Evolutionary conservation across 352 stramenopile species (phyloP).

Genomic region (Phytophthora capsici): DNA sequence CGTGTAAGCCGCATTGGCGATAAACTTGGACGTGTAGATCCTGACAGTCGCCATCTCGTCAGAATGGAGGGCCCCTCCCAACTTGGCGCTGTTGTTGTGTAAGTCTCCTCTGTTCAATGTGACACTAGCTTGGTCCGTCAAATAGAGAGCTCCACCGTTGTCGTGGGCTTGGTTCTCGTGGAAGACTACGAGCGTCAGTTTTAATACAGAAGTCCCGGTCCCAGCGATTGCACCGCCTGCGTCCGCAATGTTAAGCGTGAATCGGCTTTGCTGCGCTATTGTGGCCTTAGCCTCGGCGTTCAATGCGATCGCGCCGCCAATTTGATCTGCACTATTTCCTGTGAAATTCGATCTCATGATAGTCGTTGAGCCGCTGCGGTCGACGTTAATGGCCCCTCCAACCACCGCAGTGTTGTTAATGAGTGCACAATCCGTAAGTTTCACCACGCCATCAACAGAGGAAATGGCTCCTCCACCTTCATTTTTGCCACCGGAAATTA

Average conservation of each 20-base stretch:
- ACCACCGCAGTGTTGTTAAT: slow-evolving; percentile 56
- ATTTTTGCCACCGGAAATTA: slow-evolving; percentile 60
- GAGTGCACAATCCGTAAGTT: slow-evolving; percentile 40
- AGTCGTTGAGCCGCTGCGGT: slow-evolving; percentile 36
- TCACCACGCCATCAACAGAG: slow-evolving; percentile 43
- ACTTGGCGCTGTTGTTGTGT: slow-evolving; percentile 33
- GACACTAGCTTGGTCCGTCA: slow-evolving; percentile 36
- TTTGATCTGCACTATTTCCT: slow-evolving; percentile 53
- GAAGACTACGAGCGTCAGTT: slow-evolving; percentile 24
- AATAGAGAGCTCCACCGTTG: slow-evolving; percentile 43
- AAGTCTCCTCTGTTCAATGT: slow-evolving; percentile 27
- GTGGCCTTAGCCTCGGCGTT: slow-evolving; percentile 25
- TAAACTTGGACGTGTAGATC: slow-evolving; percentile 35
- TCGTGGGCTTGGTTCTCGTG: slow-evolving; percentile 27
- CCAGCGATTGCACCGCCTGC: slow-evolving; percentile 39
- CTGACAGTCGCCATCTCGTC: slow-evolving; percentile 14
- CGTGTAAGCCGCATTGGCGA: slow-evolving; percentile 38
- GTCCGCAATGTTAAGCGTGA: slow-evolving; percentile 48
- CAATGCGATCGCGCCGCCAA: slow-evolving; percentile 48
- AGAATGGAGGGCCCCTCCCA: slow-evolving; percentile 53
- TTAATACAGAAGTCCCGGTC: slow-evolving; percentile 13
- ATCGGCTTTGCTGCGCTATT: slow-evolving; percentile 25
- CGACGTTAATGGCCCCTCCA: slow-evolving; percentile 51
- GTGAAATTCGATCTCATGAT: slow-evolving; percentile 39
- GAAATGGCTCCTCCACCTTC: slow-evolving; percentile 63